Conservation (phyloP, 1,284 basidiomycete genomes). For the Heimioporus punctisporus region DNA sequence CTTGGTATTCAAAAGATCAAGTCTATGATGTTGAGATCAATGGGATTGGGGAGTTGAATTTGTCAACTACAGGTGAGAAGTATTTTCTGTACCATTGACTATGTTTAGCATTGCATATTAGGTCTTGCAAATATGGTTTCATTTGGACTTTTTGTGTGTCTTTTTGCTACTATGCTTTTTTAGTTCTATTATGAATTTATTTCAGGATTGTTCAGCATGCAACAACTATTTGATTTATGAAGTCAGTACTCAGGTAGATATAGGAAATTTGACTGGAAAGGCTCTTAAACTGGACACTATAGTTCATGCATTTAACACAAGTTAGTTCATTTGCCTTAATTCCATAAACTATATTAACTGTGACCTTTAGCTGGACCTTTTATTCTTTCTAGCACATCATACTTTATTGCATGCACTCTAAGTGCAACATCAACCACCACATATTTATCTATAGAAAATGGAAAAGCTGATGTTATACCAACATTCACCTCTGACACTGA, state of each 20-base stretch:
- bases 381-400: neutral
- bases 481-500: neutral
- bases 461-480: neutral
- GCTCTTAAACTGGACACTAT: neutral
- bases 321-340: neutral
- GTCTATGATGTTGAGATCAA: neutral
- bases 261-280: neutral
- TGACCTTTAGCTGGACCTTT: neutral
- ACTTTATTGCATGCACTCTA: conserved; percentile 8
- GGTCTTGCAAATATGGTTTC: neutral
- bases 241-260: neutral
- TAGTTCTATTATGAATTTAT: too few relatives aligned
- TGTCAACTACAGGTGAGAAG: neutral
- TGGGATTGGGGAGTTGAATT: conserved; percentile 5
- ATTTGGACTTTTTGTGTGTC: too few relatives aligned
- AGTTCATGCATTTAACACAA: neutral
- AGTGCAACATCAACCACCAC: neutral
- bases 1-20: neutral
- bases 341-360: neutral
- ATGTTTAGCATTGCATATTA: neutral
- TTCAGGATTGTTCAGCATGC: neutral
- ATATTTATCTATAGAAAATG: conserved; percentile 3
- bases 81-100: neutral
- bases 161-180: too few relatives aligned
- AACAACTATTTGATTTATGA: neutral